A percentile compares a stretch with the other conserved stretches of the same genome.
phyloP scores from a whole-genome alignment of 176 grass and related monocot genomes.

The Aegilops speltoides region DNA sequence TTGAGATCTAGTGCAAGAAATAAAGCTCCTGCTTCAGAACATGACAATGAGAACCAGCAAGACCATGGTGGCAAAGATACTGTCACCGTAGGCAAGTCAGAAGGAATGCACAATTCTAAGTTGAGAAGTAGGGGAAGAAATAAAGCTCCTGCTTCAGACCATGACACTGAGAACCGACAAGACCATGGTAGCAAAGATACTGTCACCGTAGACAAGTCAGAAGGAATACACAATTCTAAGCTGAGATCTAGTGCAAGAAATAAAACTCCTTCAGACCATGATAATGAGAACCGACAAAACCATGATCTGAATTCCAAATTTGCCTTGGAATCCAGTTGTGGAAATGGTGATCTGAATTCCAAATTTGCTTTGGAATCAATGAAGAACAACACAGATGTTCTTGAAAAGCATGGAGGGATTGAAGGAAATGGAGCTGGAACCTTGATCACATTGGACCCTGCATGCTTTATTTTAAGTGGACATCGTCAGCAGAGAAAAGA shows the following conservation, averaged over 20 bases:
- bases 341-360: slow-evolving; percentile 9
- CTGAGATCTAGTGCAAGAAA: slow-evolving; percentile 44
- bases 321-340: background rate
- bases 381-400: slow-evolving; percentile 8
- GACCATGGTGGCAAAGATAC: slow-evolving; percentile 16
- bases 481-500: slow-evolving; percentile 56
- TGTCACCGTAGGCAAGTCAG: slow-evolving; percentile 2
- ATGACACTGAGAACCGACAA: slow-evolving; percentile 67
- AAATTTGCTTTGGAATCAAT: slow-evolving; percentile 24
- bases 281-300: slow-evolving; percentile 64
- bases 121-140: slow-evolving; percentile 44
- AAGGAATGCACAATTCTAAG: slow-evolving; percentile 22
- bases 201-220: slow-evolving; percentile 5
- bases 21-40: slow-evolving; percentile 20
- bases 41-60: no score
- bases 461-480: no score
- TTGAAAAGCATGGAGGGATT: slow-evolving; percentile 2
- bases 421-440: background rate
- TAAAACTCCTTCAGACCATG: slow-evolving; percentile 39
- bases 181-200: background rate
- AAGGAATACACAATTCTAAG: slow-evolving; percentile 22
- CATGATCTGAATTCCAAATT: slow-evolving; percentile 29
- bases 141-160: slow-evolving; percentile 35
- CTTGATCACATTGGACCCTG: no score
- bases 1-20: slow-evolving; percentile 43